Evolutionary conservation across 495 filamentous ascomycete genomes (phyloP).

Genomic region (Aspergillus hancockii): DNA sequence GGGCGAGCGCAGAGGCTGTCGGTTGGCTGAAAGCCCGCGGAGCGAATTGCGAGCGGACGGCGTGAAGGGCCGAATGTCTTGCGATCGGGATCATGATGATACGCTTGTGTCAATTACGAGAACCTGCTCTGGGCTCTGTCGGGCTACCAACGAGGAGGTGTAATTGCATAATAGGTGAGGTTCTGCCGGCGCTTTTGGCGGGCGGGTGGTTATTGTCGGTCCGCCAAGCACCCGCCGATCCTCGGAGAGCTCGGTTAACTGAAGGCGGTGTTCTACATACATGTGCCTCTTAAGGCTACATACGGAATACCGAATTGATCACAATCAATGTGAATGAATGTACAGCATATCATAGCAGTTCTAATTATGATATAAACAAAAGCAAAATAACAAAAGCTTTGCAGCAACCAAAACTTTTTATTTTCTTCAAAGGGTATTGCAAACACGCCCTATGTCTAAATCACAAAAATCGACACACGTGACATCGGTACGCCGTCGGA

Average conservation of each 20-base stretch:
- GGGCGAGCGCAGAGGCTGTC: slow-evolving; percentile 53
- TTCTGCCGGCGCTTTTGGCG: slow-evolving; percentile 1
- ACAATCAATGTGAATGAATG: neutral
- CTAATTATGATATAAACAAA: slow-evolving; percentile 1
- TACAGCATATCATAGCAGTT: neutral
- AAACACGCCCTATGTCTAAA: slow-evolving; percentile 22
- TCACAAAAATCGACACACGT: slow-evolving; percentile 28
- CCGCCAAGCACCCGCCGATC: slow-evolving; percentile 35
- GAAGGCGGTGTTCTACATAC: slow-evolving; percentile 14
- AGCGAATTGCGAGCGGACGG: slow-evolving; percentile 46
- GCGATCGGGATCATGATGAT: slow-evolving; percentile 44
- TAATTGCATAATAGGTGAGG: slow-evolving; percentile 1
- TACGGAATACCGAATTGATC: neutral
- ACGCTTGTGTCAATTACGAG: slow-evolving; percentile 4
- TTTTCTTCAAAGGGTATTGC: slow-evolving; percentile 15
- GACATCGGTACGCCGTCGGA: slow-evolving; percentile 39
- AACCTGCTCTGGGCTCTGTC: slow-evolving; percentile 27
- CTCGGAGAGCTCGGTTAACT: slow-evolving; percentile 46
- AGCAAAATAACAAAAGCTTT: neutral
- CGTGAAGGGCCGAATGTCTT: slow-evolving; percentile 49
- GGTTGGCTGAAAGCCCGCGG: slow-evolving; percentile 34
- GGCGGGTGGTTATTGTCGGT: slow-evolving; percentile 24
- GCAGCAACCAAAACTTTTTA: slow-evolving; percentile 10
- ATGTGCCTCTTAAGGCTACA: slow-evolving; percentile 3
- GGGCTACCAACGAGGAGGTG: slow-evolving; percentile 26